These are phyloP conservation scores for Umbelopsis sp. DNA, from an alignment of 371 early-diverging fungal species.

Conservation along the genomic window DNA sequence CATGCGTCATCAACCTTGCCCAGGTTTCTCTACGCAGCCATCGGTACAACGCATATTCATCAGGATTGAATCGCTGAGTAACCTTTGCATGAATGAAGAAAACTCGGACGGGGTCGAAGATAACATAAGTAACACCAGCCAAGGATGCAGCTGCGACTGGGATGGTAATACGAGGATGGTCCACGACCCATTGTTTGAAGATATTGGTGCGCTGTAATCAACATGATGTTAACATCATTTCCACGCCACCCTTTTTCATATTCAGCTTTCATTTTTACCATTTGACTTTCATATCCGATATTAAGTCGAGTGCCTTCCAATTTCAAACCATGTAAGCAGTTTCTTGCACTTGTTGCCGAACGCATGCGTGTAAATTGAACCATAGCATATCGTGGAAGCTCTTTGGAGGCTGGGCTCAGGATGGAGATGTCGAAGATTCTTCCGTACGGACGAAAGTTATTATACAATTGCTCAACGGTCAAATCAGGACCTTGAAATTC, in stretches of 20 bases:
- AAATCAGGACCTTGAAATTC: constrained; percentile 77
- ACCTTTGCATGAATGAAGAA: constrained; percentile 85
- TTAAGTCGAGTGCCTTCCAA: constrained; percentile 71
- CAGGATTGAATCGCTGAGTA: constrained; percentile 74
- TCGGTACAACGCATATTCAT: constrained; percentile 63
- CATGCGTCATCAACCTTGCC: constrained; percentile 41
- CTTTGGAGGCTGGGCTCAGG: constrained; percentile 63
- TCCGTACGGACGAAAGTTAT: constrained; percentile 80
- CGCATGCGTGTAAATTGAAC: constrained; percentile 78
- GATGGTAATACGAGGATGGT: constrained; percentile 73
- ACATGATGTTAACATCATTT: neutral
- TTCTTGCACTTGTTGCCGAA: constrained; percentile 86
- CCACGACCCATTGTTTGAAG: constrained; percentile 69
- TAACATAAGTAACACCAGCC: constrained; percentile 77
- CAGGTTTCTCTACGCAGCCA: constrained; percentile 71
- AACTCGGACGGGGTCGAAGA: constrained; percentile 92
- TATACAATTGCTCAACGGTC: constrained; percentile 72
- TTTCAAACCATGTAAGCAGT: constrained; percentile 82
- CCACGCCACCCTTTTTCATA: neutral
- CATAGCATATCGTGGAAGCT: constrained; percentile 76
- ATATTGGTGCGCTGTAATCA: constrained; percentile 56
- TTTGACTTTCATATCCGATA: constrained; percentile 71
- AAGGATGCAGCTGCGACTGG: constrained; percentile 77
- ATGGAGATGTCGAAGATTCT: constrained; percentile 76
- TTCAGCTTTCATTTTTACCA: constrained; percentile 32